Conservation (phyloP, 2,329 filamentous ascomycete genomes). For the Microcyclospora pomicola region DNA sequence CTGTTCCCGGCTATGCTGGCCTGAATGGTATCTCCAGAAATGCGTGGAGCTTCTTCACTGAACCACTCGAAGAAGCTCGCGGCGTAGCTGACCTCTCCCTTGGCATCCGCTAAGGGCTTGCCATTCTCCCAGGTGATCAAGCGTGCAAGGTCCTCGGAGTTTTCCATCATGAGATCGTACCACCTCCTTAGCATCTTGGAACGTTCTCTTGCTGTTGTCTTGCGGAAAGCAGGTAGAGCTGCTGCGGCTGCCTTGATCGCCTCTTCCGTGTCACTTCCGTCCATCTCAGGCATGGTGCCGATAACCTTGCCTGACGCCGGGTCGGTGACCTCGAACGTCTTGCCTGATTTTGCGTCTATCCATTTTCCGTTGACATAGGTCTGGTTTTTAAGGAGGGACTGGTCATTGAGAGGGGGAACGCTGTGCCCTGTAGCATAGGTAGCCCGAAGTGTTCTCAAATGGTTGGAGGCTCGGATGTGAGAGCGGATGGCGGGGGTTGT, state of each 20-base stretch:
- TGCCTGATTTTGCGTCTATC: constrained; percentile 69
- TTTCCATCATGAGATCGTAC: constrained; percentile 68
- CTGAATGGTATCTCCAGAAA: constrained; percentile 63
- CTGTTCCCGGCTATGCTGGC: constrained; percentile 57
- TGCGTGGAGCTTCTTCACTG: constrained; percentile 59
- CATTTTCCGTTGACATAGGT: constrained; percentile 88
- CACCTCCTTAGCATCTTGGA: constrained; percentile 62
- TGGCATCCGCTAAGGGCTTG: constrained; percentile 64
- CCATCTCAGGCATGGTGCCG: constrained; percentile 74
- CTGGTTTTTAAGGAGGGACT: constrained; percentile 63
- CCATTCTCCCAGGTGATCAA: constrained; percentile 86
- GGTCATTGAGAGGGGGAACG: constrained; percentile 33
- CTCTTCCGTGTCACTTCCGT: constrained; percentile 57
- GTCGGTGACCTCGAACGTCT: constrained; percentile 85
- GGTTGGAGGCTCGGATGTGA: constrained; percentile 12
- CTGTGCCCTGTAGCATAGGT: constrained; percentile 32
- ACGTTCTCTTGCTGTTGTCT: constrained; percentile 59
- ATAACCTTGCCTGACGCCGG: constrained; percentile 72
- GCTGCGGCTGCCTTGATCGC: constrained; percentile 73
- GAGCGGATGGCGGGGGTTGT: constrained; percentile 12
- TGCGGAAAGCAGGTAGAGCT: constrained; percentile 59
- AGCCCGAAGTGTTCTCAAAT: constrained; percentile 22
- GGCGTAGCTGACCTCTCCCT: constrained; percentile 58
- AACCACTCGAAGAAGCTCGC: constrained; percentile 73
- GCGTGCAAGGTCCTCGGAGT: constrained; percentile 65